Base-by-base conservation (phyloP, 2,329 filamentous ascomycete genomes). In the Westerdykella sp. region DNA sequence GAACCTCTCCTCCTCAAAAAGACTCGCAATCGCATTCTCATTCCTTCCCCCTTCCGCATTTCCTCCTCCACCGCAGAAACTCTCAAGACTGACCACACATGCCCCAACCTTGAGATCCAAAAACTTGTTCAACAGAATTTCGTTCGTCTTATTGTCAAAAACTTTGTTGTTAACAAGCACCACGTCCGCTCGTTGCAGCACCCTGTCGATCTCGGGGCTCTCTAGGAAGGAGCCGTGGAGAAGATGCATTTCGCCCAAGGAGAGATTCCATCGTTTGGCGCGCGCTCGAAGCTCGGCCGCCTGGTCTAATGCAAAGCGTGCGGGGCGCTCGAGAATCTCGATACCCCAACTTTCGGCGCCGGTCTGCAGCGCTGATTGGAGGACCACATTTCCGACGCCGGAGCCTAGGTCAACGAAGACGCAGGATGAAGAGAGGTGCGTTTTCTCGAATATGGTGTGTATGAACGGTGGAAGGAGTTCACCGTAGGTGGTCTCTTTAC, bases 111-210 rank as follows among this genome's bases (percentile, higher is more conserved):
- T 97, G 49, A 97, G 73, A 60, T 98, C 93, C 47, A 98, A 73
- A 60, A 98, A 97, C 72, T 95, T 87, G 56, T 87, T 81, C 53
- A 91, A 80, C 37, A 98, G 74, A 48, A 81, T 80, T 60, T 87
- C 84, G 68, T 97, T 98, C 43, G 96, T 78, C 55, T 84, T 77
- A 12, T 90, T 84, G 5, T 84, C 90, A 68, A 98, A 98, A 2
- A 89, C 93, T 69, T 97, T 90, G 69, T 98, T 98, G 73, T 98
- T 98, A 57, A 97, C 91, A 21, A 98, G 78, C 14, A 98, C 80
- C n/a, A 97, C 90, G 63, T 98, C 93, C 1, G 93, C 91, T 42
- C 83, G 80, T 65, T 85, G 84, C 39, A 98, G 75, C 6, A 83
- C 83, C 18, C 81, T 76, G 46, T 83, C 76, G 39, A 96, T 87